phyloP scores from a whole-genome alignment of 2,329 filamentous ascomycete species.

The Phoma sp. region DNA sequence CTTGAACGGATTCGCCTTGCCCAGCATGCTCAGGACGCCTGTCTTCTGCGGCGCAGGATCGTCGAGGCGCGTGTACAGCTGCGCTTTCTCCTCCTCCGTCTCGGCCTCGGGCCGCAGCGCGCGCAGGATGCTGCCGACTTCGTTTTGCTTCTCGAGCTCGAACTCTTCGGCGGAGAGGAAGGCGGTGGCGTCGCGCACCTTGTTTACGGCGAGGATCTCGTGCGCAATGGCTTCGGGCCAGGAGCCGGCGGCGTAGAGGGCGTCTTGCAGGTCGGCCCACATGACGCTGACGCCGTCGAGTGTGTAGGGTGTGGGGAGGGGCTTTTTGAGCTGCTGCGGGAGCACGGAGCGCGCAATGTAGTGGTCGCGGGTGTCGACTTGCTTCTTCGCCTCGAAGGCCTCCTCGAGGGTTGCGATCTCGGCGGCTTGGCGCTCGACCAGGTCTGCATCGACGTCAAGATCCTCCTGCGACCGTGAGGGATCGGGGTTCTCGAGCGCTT shows the following conservation, averaged over 20 bases:
- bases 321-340: conserved; percentile 24
- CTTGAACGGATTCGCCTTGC: conserved; percentile 29
- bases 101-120: conserved; percentile 15
- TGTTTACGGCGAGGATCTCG: conserved; percentile 27
- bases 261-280: conserved; percentile 46
- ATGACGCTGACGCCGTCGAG: conserved; percentile 35
- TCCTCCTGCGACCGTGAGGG: conserved; percentile 19
- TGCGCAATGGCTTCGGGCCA: conserved; percentile 35
- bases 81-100: conserved; percentile 3
- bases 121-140: conserved; percentile 24
- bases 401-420: conserved; percentile 28
- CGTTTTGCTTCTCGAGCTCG: conserved; percentile 22
- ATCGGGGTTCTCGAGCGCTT: conserved; percentile 24
- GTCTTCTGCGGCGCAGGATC: conserved; percentile 15
- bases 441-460: conserved; percentile 18
- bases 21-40: conserved; percentile 16
- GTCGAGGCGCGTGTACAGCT: background rate
- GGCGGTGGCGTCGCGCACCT: conserved; percentile 13
- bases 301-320: conserved; percentile 30
- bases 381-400: conserved; percentile 32
- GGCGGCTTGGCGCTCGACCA: conserved; percentile 17
- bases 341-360: conserved; percentile 35
- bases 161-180: conserved; percentile 31
- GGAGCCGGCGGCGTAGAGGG: conserved; percentile 30
- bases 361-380: conserved; percentile 25